Evolutionary conservation across 495 filamentous ascomycete species (phyloP), one percentile per base, ranked within the genome.

Genomic region (Aspergillus wentii): DNA sequence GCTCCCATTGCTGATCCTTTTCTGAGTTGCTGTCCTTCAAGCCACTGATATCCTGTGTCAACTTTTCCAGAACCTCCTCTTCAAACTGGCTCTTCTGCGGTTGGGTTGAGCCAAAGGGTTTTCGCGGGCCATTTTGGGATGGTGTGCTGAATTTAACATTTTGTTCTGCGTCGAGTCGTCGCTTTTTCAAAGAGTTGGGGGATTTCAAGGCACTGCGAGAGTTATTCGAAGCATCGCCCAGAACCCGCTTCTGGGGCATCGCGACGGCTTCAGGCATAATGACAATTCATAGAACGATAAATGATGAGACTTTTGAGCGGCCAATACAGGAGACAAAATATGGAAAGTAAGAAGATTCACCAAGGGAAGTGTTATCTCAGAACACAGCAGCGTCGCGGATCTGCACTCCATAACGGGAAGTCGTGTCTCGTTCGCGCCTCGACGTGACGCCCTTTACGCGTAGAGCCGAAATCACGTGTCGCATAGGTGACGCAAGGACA

Each of bases 1-100:
- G 76, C 13, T 80, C 77, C 92, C 92, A 99, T 48, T 88, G 78
- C 62, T 99, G 92, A 59, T 97, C 92, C 57, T 83, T 91, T 53
- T 97, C 94, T 2, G 86, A 71, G 54, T 92, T 95, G 54, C 70
- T 83, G 50, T 84, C 66, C 64, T 88, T 95, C 50, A 95, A 71
- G 2, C 78, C 87, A 10, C 66, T 77, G 26, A 97, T 88, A 57
- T 95, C 88, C 62, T 96, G 91, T 23, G 87, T 88, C 62, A 98
- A 72, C 61, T 89, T 94, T 68, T 95, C 91, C 35, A 98, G 72
- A 9, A 95, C 86, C 44, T 95, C 89, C 47, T 82, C 82, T 62
- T 97, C 92, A 51, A 99, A 99, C 40, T 82, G 77, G 57, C 87
- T 94, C 62, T 94, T 94, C 31, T 66, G 62, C 3, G 82, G 78